Percentiles rank a stretch among this genome's conserved stretches.
phyloP scores from a whole-genome alignment of 768 basidiomycete genomes.

The Lactarius trivialis region DNA sequence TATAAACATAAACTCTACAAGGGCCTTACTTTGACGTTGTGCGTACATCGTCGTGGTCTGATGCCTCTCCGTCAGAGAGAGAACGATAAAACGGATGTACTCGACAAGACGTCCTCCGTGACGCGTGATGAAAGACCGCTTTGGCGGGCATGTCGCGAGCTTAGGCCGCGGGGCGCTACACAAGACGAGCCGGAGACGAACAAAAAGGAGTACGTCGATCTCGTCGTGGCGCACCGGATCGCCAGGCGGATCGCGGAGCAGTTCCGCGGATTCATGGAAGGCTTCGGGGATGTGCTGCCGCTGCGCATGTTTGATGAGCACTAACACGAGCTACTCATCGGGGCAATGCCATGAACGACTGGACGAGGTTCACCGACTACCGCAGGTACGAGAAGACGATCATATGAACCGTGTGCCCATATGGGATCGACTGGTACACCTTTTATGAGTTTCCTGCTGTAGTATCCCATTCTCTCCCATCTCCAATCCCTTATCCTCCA shows the following conservation, averaged over 20 bases:
- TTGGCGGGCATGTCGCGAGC: conserved; percentile 64
- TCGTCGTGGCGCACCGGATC: conserved; percentile 78
- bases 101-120: conserved; percentile 65
- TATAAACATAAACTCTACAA: conserved; percentile 60
- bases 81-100: conserved; percentile 67
- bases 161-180: conserved; percentile 55
- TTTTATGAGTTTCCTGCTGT: background rate
- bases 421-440: background rate
- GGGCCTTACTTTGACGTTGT: conserved; percentile 73
- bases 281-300: conserved; percentile 79
- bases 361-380: conserved; percentile 93
- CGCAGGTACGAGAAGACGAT: conserved; percentile 69
- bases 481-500: background rate
- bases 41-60: conserved; percentile 28
- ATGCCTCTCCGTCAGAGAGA: conserved; percentile 37
- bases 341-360: conserved; percentile 79
- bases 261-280: conserved; percentile 79
- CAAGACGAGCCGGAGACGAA: conserved; percentile 65
- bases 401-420: background rate
- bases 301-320: conserved; percentile 88
- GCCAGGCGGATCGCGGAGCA: conserved; percentile 76
- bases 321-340: conserved; percentile 83
- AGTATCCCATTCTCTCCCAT: background rate
- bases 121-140: conserved; percentile 64
- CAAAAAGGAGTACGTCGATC: conserved; percentile 72